Conservation (phyloP, 2,329 filamentous ascomycete genomes). For the Fusarium solani-melongenae region DNA sequence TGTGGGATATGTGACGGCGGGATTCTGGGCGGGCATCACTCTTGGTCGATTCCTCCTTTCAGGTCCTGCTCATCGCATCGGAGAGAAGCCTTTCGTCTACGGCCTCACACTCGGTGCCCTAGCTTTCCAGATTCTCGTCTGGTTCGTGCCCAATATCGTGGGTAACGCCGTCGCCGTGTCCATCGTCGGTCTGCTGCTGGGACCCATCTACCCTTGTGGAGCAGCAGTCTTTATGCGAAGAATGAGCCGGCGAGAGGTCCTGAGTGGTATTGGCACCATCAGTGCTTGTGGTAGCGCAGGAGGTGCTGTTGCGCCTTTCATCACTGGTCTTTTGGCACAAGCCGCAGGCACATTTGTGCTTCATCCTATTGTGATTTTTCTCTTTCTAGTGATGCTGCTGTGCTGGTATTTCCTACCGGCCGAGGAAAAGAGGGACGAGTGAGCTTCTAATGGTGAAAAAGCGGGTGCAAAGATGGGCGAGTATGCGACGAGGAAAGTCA, state of each 20-base stretch:
- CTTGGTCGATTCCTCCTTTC: conserved; percentile 79
- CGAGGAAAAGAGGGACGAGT: conserved; percentile 67
- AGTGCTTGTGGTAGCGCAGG: conserved; percentile 76
- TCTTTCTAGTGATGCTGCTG: conserved; percentile 73
- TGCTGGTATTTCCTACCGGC: conserved; percentile 73
- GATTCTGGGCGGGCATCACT: conserved; percentile 80
- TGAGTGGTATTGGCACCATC: conserved; percentile 74
- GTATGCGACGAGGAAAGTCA: background rate
- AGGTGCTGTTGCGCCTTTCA: conserved; percentile 74
- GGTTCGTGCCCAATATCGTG: conserved; percentile 81
- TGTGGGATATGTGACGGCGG: conserved; percentile 83
- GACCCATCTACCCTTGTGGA: conserved; percentile 82
- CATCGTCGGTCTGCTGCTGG: conserved; percentile 79
- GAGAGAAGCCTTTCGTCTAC: conserved; percentile 77
- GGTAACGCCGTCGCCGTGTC: conserved; percentile 74
- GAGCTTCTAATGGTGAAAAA: background rate
- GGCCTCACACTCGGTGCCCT: conserved; percentile 69
- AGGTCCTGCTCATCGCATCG: conserved; percentile 72
- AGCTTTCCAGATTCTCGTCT: conserved; percentile 79
- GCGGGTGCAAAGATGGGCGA: background rate
- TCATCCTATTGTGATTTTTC: conserved; percentile 73
- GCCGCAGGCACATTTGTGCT: conserved; percentile 71
- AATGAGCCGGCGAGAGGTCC: conserved; percentile 68
- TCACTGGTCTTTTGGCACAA: conserved; percentile 73
- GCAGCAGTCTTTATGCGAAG: conserved; percentile 71